Evolutionary conservation across 2,329 filamentous ascomycete species (phyloP).

Genomic region (Pestalotiopsis fici): DNA sequence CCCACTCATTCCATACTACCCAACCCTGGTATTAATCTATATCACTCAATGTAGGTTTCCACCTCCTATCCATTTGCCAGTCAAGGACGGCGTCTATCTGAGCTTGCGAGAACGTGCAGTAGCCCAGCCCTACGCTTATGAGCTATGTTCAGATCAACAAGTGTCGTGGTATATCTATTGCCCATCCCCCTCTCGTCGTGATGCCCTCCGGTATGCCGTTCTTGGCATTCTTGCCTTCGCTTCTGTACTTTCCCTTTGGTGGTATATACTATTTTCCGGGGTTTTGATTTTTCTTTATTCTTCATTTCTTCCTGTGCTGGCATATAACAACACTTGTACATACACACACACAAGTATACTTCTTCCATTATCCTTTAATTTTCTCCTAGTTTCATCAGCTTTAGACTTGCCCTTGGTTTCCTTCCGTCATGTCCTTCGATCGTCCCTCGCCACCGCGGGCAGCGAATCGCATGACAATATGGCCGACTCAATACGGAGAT

Average conservation of each 20-base stretch:
- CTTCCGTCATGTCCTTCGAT: constrained; percentile 14
- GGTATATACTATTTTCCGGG: neutral
- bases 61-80: neutral
- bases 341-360: neutral
- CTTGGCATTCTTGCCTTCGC: constrained; percentile 7
- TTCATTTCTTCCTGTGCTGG: constrained; percentile 7
- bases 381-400: neutral
- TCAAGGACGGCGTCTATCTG: neutral
- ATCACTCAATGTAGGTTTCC: constrained; percentile 4
- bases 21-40: constrained; percentile 8
- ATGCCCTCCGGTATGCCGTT: neutral
- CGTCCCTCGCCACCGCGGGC: constrained; percentile 4
- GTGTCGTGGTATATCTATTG: neutral
- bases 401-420: neutral
- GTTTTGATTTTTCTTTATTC: constrained; percentile 2
- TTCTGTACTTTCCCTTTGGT: constrained; percentile 4
- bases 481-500: constrained; percentile 15
- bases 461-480: constrained; percentile 18
- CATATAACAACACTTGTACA: constrained; percentile 1
- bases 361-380: neutral
- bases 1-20: constrained; percentile 2
- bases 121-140: constrained; percentile 6
- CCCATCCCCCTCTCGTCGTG: neutral
- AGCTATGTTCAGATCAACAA: neutral
- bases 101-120: neutral